phyloP scores from a whole-genome alignment of 2,329 filamentous ascomycete genomes.

The Teratosphaeria nubilosa region DNA sequence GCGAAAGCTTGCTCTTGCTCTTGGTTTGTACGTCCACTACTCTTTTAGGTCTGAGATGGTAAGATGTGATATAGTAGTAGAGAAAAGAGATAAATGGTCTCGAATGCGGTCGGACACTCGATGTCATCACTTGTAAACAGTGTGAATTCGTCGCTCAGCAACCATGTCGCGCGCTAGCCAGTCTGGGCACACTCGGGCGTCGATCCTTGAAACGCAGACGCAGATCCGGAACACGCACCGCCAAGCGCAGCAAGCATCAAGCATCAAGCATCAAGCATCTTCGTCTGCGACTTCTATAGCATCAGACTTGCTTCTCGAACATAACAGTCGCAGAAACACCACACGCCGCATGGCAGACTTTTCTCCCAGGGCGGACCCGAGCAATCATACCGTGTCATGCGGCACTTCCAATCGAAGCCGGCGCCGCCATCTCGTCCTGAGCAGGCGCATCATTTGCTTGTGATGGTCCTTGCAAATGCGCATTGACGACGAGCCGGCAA shows the following conservation, averaged over 20 bases:
- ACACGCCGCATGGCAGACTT: neutral
- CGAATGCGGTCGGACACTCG: neutral
- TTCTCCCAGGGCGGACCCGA: too few relatives aligned
- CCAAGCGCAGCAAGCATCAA: neutral
- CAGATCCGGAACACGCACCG: neutral
- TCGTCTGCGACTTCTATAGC: neutral
- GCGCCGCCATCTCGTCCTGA: too few relatives aligned
- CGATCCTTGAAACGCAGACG: neutral
- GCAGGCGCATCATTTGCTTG: too few relatives aligned
- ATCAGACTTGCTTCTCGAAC: neutral
- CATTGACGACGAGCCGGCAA: neutral
- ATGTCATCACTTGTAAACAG: neutral
- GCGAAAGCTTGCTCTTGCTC: neutral
- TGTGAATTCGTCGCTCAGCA: neutral
- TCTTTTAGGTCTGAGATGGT: neutral
- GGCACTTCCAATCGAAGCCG: too few relatives aligned
- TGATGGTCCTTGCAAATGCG: neutral
- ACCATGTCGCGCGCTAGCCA: neutral
- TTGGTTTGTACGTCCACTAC: slow-evolving; percentile 1
- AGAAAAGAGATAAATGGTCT: neutral
- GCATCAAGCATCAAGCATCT: neutral
- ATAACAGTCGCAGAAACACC: neutral
- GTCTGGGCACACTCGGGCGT: neutral
- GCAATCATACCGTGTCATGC: too few relatives aligned
- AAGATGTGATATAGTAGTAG: neutral